Evolutionary conservation across 2,329 filamentous ascomycete species (phyloP), one percentile per base, ranked within the genome.

Genomic region (Pseudogymnoascus sp.): DNA sequence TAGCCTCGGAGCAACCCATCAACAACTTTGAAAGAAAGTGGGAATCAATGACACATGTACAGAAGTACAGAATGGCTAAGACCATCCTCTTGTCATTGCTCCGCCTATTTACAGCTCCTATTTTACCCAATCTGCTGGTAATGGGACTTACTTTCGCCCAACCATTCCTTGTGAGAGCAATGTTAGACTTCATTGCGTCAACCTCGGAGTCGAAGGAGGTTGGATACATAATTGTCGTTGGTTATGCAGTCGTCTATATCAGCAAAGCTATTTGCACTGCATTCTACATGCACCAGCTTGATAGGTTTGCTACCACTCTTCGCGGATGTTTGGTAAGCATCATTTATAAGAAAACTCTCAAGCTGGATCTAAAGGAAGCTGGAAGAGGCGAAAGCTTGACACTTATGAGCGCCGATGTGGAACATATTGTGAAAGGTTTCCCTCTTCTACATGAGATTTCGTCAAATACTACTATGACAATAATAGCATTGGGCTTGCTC

Each of bases 391-490:
- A 56, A 21, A 56, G 50, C 6, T 21, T 56, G 14, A 77, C 76
- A 3, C 71, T 77, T 61, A 77, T 78, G 75, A 76, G 75, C 61
- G 74, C 76, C n/a, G 76, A 77, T 71, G 74, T 77, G 7, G 75
- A 77, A 13, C 72, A 72, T n/a, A 76, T 78, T 37, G 66, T 73
- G 6, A 71, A 73, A 29, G 75, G 74, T 1, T 66, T 75, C 29
- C 72, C 63, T 31, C 61, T 65, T 26, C 37, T 72, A 10, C 70
- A 74, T 62, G 72, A 74, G 59, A 60, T 72, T 26, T 74, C 71
- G 71, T 71, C 70, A n/a, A 67, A 68, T 37, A 65, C 69, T 3
- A 66, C 69, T 7, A 70, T 73, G 47, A 63, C 70, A 16, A 66
- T 59, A 2, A 69, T 74, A 16, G 70, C 71, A 13, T 63, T 72